A percentile compares a stretch with the other conserved stretches of the same genome.
phyloP scores from a whole-genome alignment of 2,329 filamentous ascomycete genomes.

The Pestalotiopsis sp. region DNA sequence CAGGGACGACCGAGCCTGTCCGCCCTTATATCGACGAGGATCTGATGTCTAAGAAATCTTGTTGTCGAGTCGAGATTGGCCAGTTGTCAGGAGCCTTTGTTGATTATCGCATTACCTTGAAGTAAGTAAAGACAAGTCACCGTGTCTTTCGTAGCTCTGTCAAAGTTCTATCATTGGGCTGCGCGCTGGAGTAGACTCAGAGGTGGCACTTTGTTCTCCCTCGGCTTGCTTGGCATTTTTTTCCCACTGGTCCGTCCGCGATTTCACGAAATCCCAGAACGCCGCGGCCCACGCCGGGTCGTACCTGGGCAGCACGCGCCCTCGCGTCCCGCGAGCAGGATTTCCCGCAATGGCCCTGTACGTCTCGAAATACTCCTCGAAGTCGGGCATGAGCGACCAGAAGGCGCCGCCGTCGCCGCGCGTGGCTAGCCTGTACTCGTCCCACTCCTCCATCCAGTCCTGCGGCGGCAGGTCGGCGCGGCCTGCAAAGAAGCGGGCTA shows the following conservation, averaged over 20 bases:
- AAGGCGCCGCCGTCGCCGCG: conserved; percentile 61
- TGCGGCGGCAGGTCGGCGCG: conserved; percentile 50
- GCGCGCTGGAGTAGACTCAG: too few species aligned
- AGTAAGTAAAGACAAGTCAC: too few species aligned
- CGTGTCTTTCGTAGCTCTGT: too few species aligned
- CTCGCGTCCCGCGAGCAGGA: conserved; percentile 8
- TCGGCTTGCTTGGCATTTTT: conserved; percentile 1
- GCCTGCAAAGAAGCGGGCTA: conserved; percentile 59
- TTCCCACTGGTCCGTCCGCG: conserved; percentile 6
- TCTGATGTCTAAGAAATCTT: too few species aligned
- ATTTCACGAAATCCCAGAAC: conserved; percentile 1
- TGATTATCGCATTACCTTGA: too few species aligned
- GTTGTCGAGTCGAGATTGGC: too few species aligned
- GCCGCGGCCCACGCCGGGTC: conserved; percentile 8
- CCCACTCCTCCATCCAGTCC: conserved; percentile 56
- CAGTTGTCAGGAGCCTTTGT: too few species aligned
- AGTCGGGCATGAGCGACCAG: conserved; percentile 59
- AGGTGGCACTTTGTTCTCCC: background rate
- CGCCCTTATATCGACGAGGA: too few species aligned
- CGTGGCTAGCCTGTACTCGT: conserved; percentile 50
- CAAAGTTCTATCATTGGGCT: too few species aligned
- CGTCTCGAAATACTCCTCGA: conserved; percentile 66
- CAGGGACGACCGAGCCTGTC: background rate
- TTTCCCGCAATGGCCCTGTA: conserved; percentile 49
- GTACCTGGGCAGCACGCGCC: conserved; percentile 9